These are phyloP conservation scores for Amoebophrya sp. DNA, from an alignment of 169 alveolate genomes.

Conservation along the genomic window DNA sequence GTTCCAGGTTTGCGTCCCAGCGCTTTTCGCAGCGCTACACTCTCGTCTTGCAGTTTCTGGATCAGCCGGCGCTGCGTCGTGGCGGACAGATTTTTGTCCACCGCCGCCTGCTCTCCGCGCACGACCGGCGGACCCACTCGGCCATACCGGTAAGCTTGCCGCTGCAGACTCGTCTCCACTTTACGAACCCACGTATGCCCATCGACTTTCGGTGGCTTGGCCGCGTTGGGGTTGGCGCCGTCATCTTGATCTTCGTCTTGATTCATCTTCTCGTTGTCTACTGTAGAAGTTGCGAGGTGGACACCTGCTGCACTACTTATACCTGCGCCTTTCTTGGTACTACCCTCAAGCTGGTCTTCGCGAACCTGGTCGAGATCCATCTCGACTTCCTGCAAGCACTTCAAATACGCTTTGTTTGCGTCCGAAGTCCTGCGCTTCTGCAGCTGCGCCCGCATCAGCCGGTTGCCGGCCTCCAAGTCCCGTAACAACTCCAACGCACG, in stretches of 20 bases:
- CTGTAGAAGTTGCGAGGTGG: too few species aligned
- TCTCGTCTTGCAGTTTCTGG: background rate
- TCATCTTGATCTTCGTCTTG: background rate
- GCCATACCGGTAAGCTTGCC: background rate
- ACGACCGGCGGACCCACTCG: background rate
- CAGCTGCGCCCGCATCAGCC: background rate
- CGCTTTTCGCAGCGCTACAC: background rate
- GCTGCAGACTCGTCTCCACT: background rate
- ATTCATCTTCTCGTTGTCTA: background rate
- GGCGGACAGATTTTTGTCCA: background rate
- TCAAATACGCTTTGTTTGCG: background rate
- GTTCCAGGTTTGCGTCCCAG: background rate
- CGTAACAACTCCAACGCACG: background rate
- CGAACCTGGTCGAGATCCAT: background rate
- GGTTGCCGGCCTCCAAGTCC: background rate
- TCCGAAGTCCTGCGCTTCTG: background rate
- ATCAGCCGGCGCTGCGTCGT: slow-evolving; percentile 16
- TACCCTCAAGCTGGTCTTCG: background rate
- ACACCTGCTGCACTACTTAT: too few species aligned
- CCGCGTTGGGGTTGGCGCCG: background rate
- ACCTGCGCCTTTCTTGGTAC: background rate
- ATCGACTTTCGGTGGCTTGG: background rate
- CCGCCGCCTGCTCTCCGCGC: too few species aligned
- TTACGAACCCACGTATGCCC: too few species aligned
- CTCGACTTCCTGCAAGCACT: background rate